Percentiles rank a stretch among this genome's conserved stretches.
phyloP scores from a whole-genome alignment of 352 stramenopile genomes.

The Globisporangium camurandrum region DNA sequence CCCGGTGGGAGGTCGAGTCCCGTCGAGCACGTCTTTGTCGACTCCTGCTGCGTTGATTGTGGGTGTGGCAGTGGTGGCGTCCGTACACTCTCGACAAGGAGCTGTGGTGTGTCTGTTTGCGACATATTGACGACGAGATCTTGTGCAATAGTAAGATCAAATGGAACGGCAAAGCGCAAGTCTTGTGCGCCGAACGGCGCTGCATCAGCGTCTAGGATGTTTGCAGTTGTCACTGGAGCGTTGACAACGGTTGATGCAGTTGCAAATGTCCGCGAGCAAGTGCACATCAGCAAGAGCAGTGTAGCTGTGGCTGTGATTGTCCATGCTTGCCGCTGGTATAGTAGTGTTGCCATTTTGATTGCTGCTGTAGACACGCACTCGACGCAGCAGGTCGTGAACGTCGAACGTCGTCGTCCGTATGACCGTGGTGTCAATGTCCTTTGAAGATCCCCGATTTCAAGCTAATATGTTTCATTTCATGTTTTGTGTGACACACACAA shows the following conservation, averaged over 20 bases:
- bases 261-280: no score
- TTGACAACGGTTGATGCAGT: background rate
- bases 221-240: background rate
- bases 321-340: no score
- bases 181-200: background rate
- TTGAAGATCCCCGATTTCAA: no score
- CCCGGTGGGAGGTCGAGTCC: background rate
- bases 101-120: background rate
- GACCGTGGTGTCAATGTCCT: background rate
- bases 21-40: background rate
- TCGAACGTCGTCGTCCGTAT: no score
- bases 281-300: no score
- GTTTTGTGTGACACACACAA: background rate
- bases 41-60: background rate
- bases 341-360: no score
- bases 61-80: background rate
- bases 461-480: background rate
- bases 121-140: slow-evolving; percentile 5
- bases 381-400: no score
- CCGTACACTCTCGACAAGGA: slow-evolving; percentile 5
- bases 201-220: no score
- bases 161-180: slow-evolving; percentile 8
- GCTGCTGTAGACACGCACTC: no score
- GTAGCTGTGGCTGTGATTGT: no score
- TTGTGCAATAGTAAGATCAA: slow-evolving; percentile 1